These are phyloP conservation scores for Ogataea populi-albae DNA, from an alignment of 805 yeast genomes.

Conservation along the genomic window DNA sequence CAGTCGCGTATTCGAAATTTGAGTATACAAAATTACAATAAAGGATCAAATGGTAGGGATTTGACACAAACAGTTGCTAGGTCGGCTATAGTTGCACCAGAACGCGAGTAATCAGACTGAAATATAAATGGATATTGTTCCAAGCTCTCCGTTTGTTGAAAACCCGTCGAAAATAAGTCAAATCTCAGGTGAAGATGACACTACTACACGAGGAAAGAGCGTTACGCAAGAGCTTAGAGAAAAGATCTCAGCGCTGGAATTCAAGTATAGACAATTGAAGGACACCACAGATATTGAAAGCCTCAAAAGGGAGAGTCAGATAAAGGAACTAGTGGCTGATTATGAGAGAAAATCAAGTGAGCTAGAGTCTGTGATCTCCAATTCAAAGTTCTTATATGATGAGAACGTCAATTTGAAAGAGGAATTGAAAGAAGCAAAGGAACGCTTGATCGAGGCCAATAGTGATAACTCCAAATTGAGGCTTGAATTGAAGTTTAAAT, in stretches of 20 bases:
- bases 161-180: slow-evolving; percentile 5
- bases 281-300: slow-evolving; percentile 1
- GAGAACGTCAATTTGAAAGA: slow-evolving; percentile 32
- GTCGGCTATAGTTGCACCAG: too few species aligned
- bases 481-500: slow-evolving; percentile 7
- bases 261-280: slow-evolving; percentile 5
- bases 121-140: too few species aligned
- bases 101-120: too few species aligned
- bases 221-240: slow-evolving; percentile 10
- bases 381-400: slow-evolving; percentile 14
- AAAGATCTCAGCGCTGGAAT: slow-evolving; percentile 14
- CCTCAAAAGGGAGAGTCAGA: slow-evolving; percentile 4
- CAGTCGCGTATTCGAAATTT: not conserved
- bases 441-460: not conserved
- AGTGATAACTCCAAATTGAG: slow-evolving; percentile 6
- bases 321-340: slow-evolving; percentile 24
- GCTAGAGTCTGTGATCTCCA: slow-evolving; percentile 31
- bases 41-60: too few species aligned
- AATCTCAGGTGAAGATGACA: slow-evolving; percentile 2
- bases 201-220: slow-evolving; percentile 2
- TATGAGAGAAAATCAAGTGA: slow-evolving; percentile 29
- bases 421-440: slow-evolving; percentile 32
- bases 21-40: not conserved
- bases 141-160: slow-evolving; percentile 22
- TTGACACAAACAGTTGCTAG: too few species aligned